Percentiles rank a stretch among this genome's conserved stretches.
These are phyloP conservation scores for Lasiodiplodia gonubiensis DNA, from an alignment of 2,329 filamentous ascomycete species.

Conservation along the genomic window DNA sequence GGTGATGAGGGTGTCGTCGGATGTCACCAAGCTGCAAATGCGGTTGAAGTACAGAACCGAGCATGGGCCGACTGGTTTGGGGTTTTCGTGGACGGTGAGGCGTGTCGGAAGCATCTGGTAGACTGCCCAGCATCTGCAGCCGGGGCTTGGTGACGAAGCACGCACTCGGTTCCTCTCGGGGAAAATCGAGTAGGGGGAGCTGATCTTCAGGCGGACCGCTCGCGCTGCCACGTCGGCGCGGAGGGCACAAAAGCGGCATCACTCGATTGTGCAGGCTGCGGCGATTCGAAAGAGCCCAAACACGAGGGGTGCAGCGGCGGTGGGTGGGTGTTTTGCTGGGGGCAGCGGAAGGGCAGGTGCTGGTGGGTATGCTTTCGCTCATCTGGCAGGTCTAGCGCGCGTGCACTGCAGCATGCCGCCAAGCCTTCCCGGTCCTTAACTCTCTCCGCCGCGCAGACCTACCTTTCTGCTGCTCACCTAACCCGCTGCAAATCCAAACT, in stretches of 20 bases:
- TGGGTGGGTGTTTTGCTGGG: not conserved
- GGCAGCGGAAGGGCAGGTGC: constrained; percentile 2
- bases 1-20: not conserved
- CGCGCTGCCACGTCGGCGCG: not conserved
- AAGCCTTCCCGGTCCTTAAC: constrained; percentile 21
- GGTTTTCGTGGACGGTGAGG: constrained; percentile 5
- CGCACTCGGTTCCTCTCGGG: constrained; percentile 26
- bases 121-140: constrained; percentile 13
- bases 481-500: constrained; percentile 25
- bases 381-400: constrained; percentile 27
- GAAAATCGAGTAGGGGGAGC: constrained; percentile 26
- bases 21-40: not conserved
- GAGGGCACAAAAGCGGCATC: not conserved
- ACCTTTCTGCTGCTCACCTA: constrained; percentile 24
- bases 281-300: constrained; percentile 28
- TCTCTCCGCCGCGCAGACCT: constrained; percentile 20
- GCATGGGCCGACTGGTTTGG: not conserved
- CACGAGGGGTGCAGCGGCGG: constrained; percentile 11
- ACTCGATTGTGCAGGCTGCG: not conserved
- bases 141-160: constrained; percentile 24
- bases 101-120: constrained; percentile 3
- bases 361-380: constrained; percentile 19
- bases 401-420: constrained; percentile 21
- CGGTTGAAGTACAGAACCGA: not conserved
- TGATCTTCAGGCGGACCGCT: constrained; percentile 2